Evolutionary conservation across 2,329 filamentous ascomycete genomes (phyloP), one percentile per base, ranked within the genome.

Genomic region (Alternaria panax): DNA sequence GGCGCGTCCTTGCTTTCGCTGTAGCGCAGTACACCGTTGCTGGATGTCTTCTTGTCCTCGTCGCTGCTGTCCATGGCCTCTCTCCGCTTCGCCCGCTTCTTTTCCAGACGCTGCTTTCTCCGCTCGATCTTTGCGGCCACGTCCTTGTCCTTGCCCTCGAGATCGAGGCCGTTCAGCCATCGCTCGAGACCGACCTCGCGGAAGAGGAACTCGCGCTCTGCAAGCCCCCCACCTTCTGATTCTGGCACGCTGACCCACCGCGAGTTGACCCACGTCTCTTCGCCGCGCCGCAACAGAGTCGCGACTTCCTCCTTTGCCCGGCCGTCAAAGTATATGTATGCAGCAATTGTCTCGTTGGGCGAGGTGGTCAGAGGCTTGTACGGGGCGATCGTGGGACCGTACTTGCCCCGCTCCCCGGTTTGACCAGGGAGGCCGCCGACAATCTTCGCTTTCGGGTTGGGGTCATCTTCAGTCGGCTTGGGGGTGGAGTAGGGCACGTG

Each of bases 251-350:
- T 94, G 50, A 99, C 95, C 95, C 95, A 99, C 70, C 95, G 86
- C 56, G 93, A 97, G 75, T 98, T 99, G 24, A 99, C 96, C 95
- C 95, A 99, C 2, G 95, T 99, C 80, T 99, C 95, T 76, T 98
- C 95, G 24, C 95, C 94, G 12, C 93, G 90, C 55, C 95, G 86
- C 52, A 99, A 83, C 57, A 99, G 83, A 12, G 95, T 99, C 52
- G 95, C 95, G 3, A 99, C 96, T 80, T 99, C 95, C 77, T 99
- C 95, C 78, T 99, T 99, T 61, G 87, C 87, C 63, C 95, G 86
- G 18, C 95, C 95, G 79, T 99, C 95, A 75, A 99, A 99, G 81
- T 99, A 99, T 70, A 99, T 98, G 79, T 99, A 99, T 36, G 94
- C 95, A 30, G 95, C 95, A 70, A 99, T 94, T 14, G 95, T 99